Percentiles rank a stretch among this genome's conserved stretches.
Evolutionary conservation across 2,329 filamentous ascomycete species (phyloP).

Genomic region (Pseudogymnoascus sp.): DNA sequence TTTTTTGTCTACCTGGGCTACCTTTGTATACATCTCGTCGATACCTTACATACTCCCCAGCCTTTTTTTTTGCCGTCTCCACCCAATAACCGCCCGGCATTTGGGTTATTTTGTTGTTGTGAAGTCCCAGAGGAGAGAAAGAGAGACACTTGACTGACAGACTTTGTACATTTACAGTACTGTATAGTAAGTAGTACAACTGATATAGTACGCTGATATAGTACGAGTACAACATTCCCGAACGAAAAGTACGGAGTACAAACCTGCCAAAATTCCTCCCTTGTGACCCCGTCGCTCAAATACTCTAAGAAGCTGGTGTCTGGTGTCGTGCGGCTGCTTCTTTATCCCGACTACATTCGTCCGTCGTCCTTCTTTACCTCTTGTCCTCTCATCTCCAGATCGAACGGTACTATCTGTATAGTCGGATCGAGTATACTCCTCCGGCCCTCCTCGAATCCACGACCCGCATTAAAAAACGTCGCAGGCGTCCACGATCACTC

Average conservation of each 20-base stretch:
- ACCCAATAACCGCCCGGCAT: slow-evolving; percentile 2
- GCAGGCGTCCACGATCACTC: not conserved
- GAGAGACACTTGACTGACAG: slow-evolving; percentile 3
- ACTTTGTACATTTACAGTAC: slow-evolving; percentile 1
- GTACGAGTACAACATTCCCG: slow-evolving; percentile 5
- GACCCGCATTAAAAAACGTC: not conserved
- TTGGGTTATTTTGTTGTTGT: not conserved
- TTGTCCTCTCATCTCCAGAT: not conserved
- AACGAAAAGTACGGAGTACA: slow-evolving; percentile 3
- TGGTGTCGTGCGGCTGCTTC: not conserved
- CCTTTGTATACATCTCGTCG: not conserved
- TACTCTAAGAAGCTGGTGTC: slow-evolving; percentile 4
- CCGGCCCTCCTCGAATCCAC: not conserved
- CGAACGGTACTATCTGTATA: not conserved
- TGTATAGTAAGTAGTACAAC: not conserved
- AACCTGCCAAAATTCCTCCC: slow-evolving; percentile 2
- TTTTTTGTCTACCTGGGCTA: not conserved
- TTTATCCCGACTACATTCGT: slow-evolving; percentile 3
- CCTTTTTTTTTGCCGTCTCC: not conserved
- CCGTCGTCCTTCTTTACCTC: not conserved
- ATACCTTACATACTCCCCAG: not conserved
- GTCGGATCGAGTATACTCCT: slow-evolving; percentile 4
- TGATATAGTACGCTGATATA: not conserved
- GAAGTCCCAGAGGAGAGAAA: not conserved
- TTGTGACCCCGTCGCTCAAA: slow-evolving; percentile 3